phyloP scores from a whole-genome alignment of 169 alveolate species.

The Babesia bovis region DNA sequence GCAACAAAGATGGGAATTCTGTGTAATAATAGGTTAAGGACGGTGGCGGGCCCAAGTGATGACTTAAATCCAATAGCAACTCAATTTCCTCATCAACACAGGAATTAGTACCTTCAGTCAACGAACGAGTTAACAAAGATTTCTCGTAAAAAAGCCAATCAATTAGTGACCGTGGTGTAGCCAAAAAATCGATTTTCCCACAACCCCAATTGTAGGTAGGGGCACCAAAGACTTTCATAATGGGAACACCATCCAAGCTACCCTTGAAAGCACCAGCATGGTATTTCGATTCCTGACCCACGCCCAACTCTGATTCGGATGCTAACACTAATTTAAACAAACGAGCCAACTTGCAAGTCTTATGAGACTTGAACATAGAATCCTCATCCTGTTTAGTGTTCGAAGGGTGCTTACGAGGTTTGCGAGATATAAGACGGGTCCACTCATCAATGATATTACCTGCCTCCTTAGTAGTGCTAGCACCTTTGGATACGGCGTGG shows the following conservation, averaged over 20 bases:
- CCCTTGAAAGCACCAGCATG: constrained; percentile 13
- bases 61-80: constrained; percentile 6
- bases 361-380: not conserved
- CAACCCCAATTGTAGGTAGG: not conserved
- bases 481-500: not conserved
- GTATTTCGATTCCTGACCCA: not conserved
- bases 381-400: not conserved
- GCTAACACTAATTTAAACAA: constrained; percentile 21
- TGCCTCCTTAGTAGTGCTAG: not conserved
- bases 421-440: not conserved
- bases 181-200: not conserved
- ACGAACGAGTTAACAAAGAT: not conserved
- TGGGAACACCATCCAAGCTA: not conserved
- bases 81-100: constrained; percentile 3
- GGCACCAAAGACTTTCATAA: not conserved
- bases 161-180: constrained; percentile 13
- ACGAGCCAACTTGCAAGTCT: constrained; percentile 1
- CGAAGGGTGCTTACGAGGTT: too few relatives aligned
- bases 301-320: constrained; percentile 1
- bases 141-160: constrained; percentile 17
- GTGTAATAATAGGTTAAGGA: constrained; percentile 25
- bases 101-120: not conserved
- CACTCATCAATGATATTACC: not conserved
- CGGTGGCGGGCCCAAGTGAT: constrained; percentile 41
- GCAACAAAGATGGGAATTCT: constrained; percentile 17